phyloP scores from a whole-genome alignment of 495 filamentous ascomycete species.

The Parathielavia hyrcaniae region DNA sequence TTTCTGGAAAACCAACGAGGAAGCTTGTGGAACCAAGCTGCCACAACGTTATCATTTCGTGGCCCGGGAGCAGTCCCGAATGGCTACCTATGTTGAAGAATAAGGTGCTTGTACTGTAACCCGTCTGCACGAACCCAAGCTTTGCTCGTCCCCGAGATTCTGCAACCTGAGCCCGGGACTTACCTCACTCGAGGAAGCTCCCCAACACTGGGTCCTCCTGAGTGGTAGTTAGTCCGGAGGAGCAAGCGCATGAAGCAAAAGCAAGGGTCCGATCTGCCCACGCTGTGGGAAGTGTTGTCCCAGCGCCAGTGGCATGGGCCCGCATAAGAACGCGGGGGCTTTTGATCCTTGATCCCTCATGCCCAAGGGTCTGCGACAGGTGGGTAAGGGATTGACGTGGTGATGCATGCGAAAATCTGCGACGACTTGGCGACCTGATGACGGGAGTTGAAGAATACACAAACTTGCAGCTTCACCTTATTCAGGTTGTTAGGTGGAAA shows the following conservation, averaged over 20 bases:
- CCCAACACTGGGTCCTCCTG: background rate
- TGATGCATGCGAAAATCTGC: background rate
- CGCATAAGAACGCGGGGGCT: slow-evolving; percentile 11
- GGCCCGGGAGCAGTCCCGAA: background rate
- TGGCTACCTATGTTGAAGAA: background rate
- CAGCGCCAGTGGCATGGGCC: background rate
- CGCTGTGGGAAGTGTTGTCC: background rate
- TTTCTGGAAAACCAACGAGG: slow-evolving; percentile 12
- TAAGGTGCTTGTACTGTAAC: too few species aligned
- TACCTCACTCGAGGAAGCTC: background rate
- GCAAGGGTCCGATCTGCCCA: too few species aligned
- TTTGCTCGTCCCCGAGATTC: background rate
- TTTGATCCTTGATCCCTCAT: background rate
- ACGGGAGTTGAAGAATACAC: too few species aligned
- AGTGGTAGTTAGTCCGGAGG: background rate
- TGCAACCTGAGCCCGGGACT: too few species aligned
- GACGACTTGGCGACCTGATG: background rate
- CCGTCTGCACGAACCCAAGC: background rate
- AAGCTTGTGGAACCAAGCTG: slow-evolving; percentile 14
- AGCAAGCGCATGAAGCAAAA: background rate
- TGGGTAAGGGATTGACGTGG: slow-evolving; percentile 6
- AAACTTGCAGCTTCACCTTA: slow-evolving; percentile 1
- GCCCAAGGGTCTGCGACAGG: slow-evolving; percentile 1
- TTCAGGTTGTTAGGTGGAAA: too few species aligned
- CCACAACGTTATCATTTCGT: slow-evolving; percentile 11